These are phyloP conservation scores for Fusarium proliferatum DNA, from an alignment of 2,329 filamentous ascomycete species.

Conservation along the genomic window DNA sequence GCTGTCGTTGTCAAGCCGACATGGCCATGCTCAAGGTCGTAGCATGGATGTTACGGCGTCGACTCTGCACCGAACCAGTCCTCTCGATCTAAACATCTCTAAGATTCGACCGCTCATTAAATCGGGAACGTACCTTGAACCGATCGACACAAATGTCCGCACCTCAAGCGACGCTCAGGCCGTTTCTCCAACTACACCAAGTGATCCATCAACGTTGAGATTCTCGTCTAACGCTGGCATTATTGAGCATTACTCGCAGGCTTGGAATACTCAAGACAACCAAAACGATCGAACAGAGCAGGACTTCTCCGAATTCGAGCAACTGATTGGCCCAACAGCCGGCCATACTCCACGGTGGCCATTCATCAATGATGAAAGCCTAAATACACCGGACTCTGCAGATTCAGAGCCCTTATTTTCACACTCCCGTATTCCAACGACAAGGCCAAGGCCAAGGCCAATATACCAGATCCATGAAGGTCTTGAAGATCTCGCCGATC, in stretches of 20 bases:
- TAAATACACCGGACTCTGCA: not conserved
- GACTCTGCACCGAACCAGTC: slow-evolving; percentile 24
- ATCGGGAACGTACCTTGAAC: not conserved
- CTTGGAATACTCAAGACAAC: slow-evolving; percentile 7
- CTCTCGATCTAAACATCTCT: slow-evolving; percentile 24
- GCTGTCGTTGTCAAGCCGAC: not conserved
- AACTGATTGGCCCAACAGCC: not conserved
- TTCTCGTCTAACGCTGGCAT: slow-evolving; percentile 26
- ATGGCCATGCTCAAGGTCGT: not conserved
- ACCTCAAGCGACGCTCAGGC: not conserved
- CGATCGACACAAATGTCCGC: not conserved
- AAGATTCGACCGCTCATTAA: slow-evolving; percentile 10
- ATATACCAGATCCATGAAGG: slow-evolving; percentile 9
- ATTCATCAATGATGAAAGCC: slow-evolving; percentile 26
- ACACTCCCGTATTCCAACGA: not conserved
- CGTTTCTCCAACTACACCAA: not conserved
- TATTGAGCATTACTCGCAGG: slow-evolving; percentile 23
- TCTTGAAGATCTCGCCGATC: not conserved
- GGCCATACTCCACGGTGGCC: slow-evolving; percentile 20
- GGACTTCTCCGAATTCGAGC: not conserved
- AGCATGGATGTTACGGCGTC: slow-evolving; percentile 27
- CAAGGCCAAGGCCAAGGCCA: not conserved
- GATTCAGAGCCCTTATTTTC: slow-evolving; percentile 4
- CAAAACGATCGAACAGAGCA: not conserved
- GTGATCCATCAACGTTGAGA: not conserved